Evolutionary conservation across 176 grass and related monocot species (phyloP), one percentile per base, ranked within the genome.

Genomic region (Elymus sibiricus): DNA sequence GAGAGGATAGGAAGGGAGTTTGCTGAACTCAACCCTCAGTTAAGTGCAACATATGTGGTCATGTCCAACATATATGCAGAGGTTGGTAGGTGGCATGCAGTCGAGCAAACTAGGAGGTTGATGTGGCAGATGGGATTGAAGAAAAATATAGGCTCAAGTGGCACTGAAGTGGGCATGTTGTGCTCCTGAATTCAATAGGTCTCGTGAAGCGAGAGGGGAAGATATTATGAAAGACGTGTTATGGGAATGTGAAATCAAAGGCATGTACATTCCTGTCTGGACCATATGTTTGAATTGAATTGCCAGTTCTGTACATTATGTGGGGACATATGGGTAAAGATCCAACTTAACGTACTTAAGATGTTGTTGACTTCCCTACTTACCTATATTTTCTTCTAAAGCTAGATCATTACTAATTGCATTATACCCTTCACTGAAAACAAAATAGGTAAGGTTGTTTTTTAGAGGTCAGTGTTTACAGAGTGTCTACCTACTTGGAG

Each of bases 141-240:
- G 77, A 88, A 91, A 76, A 81, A n/a, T 88, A 47, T 56, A 81
- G 89, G 85, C 21, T 91, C 76, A 22, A 91, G 85, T 67, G 79
- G 49, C n/a, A 82, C 78, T 88, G 47, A 80, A 79, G 32, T 83
- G 38, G 21, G 28, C 4, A 63, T 75, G 82, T n/a, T 84, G 26
- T 73, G 72, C 29, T 77, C 83, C 29, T 85, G 73, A 85, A 53
- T 77, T 6, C 32, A 19, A 37, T 64, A 29, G 29, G 29, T 29
- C 29, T 29, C 29, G 2, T 12, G 2, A 37, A 76, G 71, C 49
- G 58, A 64, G 40, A 65, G 63, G 42, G 13, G 25, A 64, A 19
- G 2, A 38, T 84, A 7, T 51, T 37, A 8, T 19, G 28, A 56
- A 83, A 25, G 28, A 21, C 10, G 9, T 7, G 14, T 47, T 74